phyloP scores from a whole-genome alignment of 192 early-diverging fungal species.

The Obelidium mucronatum region DNA sequence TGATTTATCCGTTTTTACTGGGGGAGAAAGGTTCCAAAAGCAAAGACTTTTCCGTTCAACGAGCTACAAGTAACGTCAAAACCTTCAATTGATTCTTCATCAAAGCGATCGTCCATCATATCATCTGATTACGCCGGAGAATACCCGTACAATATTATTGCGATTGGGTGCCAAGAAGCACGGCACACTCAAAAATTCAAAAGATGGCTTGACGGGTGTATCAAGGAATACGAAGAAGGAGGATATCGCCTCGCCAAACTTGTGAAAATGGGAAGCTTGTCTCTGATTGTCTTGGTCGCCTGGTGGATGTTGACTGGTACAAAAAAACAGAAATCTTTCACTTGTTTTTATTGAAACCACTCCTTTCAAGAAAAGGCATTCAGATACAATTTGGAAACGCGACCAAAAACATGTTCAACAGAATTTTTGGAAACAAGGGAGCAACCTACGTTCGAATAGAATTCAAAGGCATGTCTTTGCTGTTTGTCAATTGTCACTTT shows the following conservation, averaged over 20 bases:
- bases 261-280: slow-evolving; percentile 19
- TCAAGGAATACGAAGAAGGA: slow-evolving; percentile 1
- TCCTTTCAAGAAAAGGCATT: not conserved
- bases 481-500: slow-evolving; percentile 84
- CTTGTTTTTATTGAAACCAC: not conserved
- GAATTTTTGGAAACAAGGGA: slow-evolving; percentile 80
- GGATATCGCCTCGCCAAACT: slow-evolving; percentile 7
- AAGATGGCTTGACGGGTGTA: slow-evolving; percentile 5
- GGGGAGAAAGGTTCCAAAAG: not conserved
- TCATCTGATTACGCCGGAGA: not conserved
- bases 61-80: too few species aligned
- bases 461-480: slow-evolving; percentile 77
- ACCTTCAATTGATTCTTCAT: not conserved
- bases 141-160: slow-evolving; percentile 8
- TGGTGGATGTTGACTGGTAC: slow-evolving; percentile 26
- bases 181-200: slow-evolving; percentile 14
- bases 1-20: not conserved
- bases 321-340: not conserved
- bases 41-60: slow-evolving; percentile 1
- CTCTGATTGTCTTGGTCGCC: slow-evolving; percentile 4
- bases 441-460: slow-evolving; percentile 82
- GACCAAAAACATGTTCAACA: slow-evolving; percentile 18
- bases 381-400: not conserved
- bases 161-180: slow-evolving; percentile 33
- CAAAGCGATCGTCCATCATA: not conserved